Conservation (phyloP, 495 filamentous ascomycete genomes). For the Daldinia childiae region DNA sequence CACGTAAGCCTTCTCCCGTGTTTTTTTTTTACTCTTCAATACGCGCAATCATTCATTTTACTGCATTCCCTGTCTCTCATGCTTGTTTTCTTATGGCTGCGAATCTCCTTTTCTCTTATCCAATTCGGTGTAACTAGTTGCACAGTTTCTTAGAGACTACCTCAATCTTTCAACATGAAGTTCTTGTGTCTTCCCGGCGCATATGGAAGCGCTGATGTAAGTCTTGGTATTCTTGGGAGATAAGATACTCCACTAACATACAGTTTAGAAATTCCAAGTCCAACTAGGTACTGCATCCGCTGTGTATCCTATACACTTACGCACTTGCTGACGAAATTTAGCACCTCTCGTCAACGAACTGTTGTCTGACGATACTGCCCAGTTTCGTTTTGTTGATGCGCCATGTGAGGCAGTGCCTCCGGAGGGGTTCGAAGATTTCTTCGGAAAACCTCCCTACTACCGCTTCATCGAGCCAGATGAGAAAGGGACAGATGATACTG, state of each 20-base stretch:
- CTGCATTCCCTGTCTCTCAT: constrained; percentile 26
- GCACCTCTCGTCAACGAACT: constrained; percentile 60
- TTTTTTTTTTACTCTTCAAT: constrained; percentile 32
- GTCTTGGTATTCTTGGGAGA: constrained; percentile 35
- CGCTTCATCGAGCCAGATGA: constrained; percentile 61
- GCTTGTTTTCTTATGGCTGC: constrained; percentile 38
- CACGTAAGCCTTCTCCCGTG: constrained; percentile 28
- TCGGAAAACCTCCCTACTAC: constrained; percentile 60
- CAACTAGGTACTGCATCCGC: constrained; percentile 53
- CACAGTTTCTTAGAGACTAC: constrained; percentile 14
- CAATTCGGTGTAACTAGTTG: constrained; percentile 39
- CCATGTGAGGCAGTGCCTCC: constrained; percentile 59
- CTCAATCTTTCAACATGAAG: constrained; percentile 46
- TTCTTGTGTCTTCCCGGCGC: constrained; percentile 58
- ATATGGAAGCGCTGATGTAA: constrained; percentile 62
- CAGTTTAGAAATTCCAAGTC: constrained; percentile 60
- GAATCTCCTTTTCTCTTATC: constrained; percentile 24
- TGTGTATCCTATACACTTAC: constrained; percentile 8
- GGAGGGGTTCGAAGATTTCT: constrained; percentile 62
- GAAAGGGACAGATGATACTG: constrained; percentile 53
- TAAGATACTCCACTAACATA: constrained; percentile 33
- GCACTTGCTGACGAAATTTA: constrained; percentile 30
- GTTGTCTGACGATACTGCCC: constrained; percentile 53
- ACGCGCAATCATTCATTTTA: constrained; percentile 33
- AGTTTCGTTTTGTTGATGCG: constrained; percentile 59